phyloP scores from a whole-genome alignment of 208 protist genomes.

The Wallacemonas sp. region DNA sequence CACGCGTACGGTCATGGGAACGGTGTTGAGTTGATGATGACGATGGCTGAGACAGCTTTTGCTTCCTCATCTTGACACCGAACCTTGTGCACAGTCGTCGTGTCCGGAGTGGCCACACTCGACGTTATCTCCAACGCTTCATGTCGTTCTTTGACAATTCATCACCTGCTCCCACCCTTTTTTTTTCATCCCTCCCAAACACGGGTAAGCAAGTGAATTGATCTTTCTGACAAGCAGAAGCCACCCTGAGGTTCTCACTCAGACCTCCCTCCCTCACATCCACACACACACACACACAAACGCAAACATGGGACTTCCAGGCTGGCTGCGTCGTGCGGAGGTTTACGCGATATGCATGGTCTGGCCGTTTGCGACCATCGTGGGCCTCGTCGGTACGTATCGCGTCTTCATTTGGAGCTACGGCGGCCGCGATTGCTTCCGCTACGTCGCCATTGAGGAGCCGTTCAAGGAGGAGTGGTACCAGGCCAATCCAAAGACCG shows the following conservation, averaged over 20 bases:
- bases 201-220: too few relatives aligned
- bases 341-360: slow-evolving; percentile 86
- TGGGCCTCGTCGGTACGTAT: slow-evolving; percentile 64
- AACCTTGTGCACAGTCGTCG: too few relatives aligned
- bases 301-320: slow-evolving; percentile 58
- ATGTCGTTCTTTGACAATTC: too few relatives aligned
- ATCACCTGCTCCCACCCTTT: too few relatives aligned
- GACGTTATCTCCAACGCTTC: too few relatives aligned
- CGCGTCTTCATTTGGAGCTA: slow-evolving; percentile 89
- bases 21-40: too few relatives aligned
- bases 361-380: slow-evolving; percentile 73
- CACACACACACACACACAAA: background rate
- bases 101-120: too few relatives aligned
- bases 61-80: too few relatives aligned
- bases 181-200: too few relatives aligned
- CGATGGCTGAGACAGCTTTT: too few relatives aligned
- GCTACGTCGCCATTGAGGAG: slow-evolving; percentile 84
- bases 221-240: too few relatives aligned
- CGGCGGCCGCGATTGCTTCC: slow-evolving; percentile 86
- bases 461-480: slow-evolving; percentile 87
- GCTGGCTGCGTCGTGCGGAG: slow-evolving; percentile 76
- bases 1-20: too few relatives aligned
- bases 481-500: slow-evolving; percentile 83
- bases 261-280: background rate
- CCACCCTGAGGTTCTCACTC: background rate